Base-by-base conservation (phyloP, 2,329 filamentous ascomycete species). In the Monilinia polystroma region DNA sequence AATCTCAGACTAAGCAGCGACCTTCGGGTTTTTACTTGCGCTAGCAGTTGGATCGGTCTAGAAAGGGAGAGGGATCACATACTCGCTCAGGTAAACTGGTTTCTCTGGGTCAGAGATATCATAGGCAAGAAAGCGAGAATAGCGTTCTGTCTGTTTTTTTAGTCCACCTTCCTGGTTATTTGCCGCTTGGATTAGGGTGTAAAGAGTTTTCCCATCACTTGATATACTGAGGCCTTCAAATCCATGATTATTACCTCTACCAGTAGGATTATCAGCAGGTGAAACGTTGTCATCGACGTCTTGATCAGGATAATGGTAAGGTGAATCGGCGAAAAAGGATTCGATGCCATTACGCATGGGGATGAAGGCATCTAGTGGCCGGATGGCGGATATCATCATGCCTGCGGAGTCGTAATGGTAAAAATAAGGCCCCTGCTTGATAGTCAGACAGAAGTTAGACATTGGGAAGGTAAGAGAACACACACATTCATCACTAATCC, bases 241-340 rank as follows among this genome's bases (percentile, higher is more conserved):
- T n/a, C 90, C 89, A 75, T 91, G 88, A 76, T 92, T 92, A 76
- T 92, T 91, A 65, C 83, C 80, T 26, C 90, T 84, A 16, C 90
- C 90, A 0, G 83, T 83, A 1, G 81, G 80, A 0, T 87, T 85
- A 70, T 89, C 80, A 18, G 78, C 80, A 0, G 89, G 89, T 3
- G 76, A 77, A 2, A 85, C 81, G 12, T 78, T 74, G 20, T 81
- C 74, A 18, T 80, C 75, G 0, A 80, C 79, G 2, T 70, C 71
- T 43, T 60, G 32, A 14, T 52, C 8, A 63, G 86, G 76, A 73
- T 89, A 90, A 59, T 84, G 79, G 4, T 88, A 87, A 0, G 89
- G 84, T 16, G 84, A 87, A 71, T 87, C 81, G 14, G 89, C 84
- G 63, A 83, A 85, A 80, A 91, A 92, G 71, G 84, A 84, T 67